These are phyloP conservation scores for Microthlaspi erraticum DNA, from an alignment of 345 rosid species.

Conservation along the genomic window DNA sequence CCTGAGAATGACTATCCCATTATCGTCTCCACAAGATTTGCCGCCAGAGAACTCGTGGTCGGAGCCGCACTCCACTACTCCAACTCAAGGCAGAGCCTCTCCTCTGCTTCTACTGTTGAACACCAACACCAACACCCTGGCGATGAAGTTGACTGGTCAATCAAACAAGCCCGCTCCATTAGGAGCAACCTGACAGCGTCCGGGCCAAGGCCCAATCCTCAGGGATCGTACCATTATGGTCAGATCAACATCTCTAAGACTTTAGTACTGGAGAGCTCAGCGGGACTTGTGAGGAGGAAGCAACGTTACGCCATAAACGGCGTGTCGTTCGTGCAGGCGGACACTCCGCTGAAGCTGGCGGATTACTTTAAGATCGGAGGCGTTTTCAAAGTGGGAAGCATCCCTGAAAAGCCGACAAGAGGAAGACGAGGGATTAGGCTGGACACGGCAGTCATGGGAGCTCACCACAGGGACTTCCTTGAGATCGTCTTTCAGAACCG, in stretches of 20 bases:
- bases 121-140: slow-evolving; percentile 48
- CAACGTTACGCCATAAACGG: slow-evolving; percentile 85
- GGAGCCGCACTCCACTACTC: slow-evolving; percentile 68
- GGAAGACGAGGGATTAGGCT: slow-evolving; percentile 44
- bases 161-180: slow-evolving; percentile 81
- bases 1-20: slow-evolving; percentile 63
- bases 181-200: slow-evolving; percentile 92
- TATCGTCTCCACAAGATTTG: slow-evolving; percentile 66
- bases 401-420: slow-evolving; percentile 54
- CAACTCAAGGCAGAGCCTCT: slow-evolving; percentile 50
- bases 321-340: slow-evolving; percentile 69
- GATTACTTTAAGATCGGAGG: slow-evolving; percentile 82
- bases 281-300: slow-evolving; percentile 60
- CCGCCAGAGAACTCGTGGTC: slow-evolving; percentile 48
- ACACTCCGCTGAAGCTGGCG: slow-evolving; percentile 83
- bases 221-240: slow-evolving; percentile 94
- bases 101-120: slow-evolving; percentile 56
- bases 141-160: slow-evolving; percentile 60
- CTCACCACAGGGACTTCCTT: slow-evolving; percentile 58
- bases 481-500: slow-evolving; percentile 83
- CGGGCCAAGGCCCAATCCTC: slow-evolving; percentile 98
- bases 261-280: slow-evolving; percentile 65
- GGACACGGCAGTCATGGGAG: slow-evolving; percentile 84
- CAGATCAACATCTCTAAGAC: slow-evolving; percentile 62
- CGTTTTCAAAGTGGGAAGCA: slow-evolving; percentile 68